These are phyloP conservation scores for Mycena galopus DNA, from an alignment of 768 basidiomycete species.

Conservation along the genomic window DNA sequence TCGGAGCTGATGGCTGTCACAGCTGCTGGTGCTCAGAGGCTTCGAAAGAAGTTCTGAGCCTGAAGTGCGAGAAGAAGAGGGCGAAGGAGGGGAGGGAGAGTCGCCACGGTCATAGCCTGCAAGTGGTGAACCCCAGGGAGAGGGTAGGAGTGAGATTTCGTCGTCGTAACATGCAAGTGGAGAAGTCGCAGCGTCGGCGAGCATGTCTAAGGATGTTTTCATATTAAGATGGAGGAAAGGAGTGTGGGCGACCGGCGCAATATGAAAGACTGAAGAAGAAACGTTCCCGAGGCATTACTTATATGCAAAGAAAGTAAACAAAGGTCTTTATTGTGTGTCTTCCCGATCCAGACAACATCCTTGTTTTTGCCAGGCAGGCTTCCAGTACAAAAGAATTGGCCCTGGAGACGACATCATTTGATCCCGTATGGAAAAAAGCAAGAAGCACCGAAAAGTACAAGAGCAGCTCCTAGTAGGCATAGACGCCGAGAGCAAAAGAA, in stretches of 20 bases:
- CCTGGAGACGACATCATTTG: conserved; percentile 12
- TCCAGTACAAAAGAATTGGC: background rate
- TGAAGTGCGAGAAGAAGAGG: background rate
- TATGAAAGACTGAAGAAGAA: background rate
- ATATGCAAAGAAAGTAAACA: conserved; percentile 21
- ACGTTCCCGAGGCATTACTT: conserved; percentile 20
- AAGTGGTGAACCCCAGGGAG: background rate
- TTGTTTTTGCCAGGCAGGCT: background rate
- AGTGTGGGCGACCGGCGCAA: conserved; percentile 34
- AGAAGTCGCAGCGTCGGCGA: conserved; percentile 28
- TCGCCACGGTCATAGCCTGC: conserved; percentile 28
- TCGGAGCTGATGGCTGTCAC: conserved; percentile 15
- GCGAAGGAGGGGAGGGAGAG: conserved; percentile 9
- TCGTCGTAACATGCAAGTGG: conserved; percentile 29
- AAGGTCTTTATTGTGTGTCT: conserved; percentile 29
- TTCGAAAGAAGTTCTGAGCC: background rate
- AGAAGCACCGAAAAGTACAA: conserved; percentile 7
- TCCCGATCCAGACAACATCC: conserved; percentile 1
- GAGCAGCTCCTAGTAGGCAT: background rate
- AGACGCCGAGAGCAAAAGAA: background rate
- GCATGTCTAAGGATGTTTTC: conserved; percentile 24
- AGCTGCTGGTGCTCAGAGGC: background rate
- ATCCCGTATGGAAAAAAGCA: conserved; percentile 19
- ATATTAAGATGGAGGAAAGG: conserved; percentile 6
- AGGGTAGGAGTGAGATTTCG: conserved; percentile 7